Conservation (phyloP, 768 basidiomycete genomes). For the Mycena alexandri region DNA sequence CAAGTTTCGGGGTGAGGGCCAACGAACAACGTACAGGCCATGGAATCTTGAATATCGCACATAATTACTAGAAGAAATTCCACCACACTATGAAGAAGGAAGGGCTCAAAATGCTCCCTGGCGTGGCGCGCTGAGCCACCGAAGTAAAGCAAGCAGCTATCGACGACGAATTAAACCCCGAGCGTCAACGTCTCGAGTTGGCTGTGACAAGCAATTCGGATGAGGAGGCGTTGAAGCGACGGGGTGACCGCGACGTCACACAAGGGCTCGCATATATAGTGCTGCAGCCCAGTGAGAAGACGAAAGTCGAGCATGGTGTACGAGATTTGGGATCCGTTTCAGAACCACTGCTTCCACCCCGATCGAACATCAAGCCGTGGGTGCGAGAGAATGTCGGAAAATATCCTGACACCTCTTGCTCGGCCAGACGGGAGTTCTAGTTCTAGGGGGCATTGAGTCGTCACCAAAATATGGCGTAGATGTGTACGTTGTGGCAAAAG, state of each 20-base stretch:
- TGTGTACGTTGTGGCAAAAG: background rate
- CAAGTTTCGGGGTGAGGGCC: too few species aligned
- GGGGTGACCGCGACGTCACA: background rate
- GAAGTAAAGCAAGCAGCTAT: too few species aligned
- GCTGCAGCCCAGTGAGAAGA: background rate
- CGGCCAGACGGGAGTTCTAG: background rate
- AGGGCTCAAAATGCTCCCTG: background rate
- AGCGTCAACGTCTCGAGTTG: too few species aligned
- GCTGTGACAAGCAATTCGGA: background rate
- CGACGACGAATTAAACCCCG: too few species aligned
- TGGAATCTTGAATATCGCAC: too few species aligned
- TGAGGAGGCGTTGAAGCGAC: background rate
- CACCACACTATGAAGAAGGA: too few species aligned
- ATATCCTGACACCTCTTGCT: background rate
- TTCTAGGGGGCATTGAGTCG: background rate
- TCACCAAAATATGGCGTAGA: background rate
- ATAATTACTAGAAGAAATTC: too few species aligned
- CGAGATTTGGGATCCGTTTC: background rate
- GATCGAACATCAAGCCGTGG: background rate
- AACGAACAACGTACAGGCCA: too few species aligned
- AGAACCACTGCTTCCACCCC: background rate
- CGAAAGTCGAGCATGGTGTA: background rate
- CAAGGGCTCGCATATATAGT: too few species aligned
- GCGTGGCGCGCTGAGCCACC: too few species aligned
- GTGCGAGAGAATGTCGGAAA: slow-evolving; percentile 4